Evolutionary conservation across 2,329 filamentous ascomycete species (phyloP).

Genomic region (Alternaria conjuncta): DNA sequence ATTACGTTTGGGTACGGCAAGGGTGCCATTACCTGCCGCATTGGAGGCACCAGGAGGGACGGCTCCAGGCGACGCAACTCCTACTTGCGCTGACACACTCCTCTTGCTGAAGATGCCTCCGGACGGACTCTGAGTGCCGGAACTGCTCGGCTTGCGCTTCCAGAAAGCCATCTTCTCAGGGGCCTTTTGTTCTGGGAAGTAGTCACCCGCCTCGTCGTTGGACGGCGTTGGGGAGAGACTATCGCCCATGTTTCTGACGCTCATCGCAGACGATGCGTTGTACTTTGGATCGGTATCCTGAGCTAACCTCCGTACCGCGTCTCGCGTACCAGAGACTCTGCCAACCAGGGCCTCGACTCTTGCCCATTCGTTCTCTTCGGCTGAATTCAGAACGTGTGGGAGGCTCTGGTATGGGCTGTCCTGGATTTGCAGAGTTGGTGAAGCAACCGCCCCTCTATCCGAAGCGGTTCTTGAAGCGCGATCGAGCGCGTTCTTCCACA

Average conservation of each 20-base stretch:
- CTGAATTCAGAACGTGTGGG: constrained; percentile 33
- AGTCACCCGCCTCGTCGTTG: constrained; percentile 60
- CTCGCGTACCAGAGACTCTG: constrained; percentile 83
- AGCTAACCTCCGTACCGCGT: constrained; percentile 84
- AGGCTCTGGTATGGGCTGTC: constrained; percentile 28
- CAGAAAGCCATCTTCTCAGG: constrained; percentile 79
- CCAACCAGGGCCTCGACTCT: constrained; percentile 86
- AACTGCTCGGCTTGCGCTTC: constrained; percentile 80
- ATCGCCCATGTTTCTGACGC: constrained; percentile 37
- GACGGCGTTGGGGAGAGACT: constrained; percentile 49
- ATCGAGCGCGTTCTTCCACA: constrained; percentile 87
- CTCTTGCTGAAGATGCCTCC: constrained; percentile 53
- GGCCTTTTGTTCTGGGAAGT: constrained; percentile 55
- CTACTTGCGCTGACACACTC: constrained; percentile 61
- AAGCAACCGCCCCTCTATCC: constrained; percentile 24
- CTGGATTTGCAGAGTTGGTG: constrained; percentile 38
- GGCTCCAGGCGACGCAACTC: constrained; percentile 53
- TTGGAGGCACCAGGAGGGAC: constrained; percentile 45
- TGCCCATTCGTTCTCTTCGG: constrained; percentile 84
- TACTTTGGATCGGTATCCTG: constrained; percentile 79
- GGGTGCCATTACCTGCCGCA: constrained; percentile 31
- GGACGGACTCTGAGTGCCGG: constrained; percentile 50
- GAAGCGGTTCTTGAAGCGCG: constrained; percentile 69
- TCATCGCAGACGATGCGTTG: constrained; percentile 42
- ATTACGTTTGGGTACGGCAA: constrained; percentile 47